These are phyloP conservation scores for Axilococcus clingmanii DNA, from an alignment of 139 green algal species.

Conservation along the genomic window DNA sequence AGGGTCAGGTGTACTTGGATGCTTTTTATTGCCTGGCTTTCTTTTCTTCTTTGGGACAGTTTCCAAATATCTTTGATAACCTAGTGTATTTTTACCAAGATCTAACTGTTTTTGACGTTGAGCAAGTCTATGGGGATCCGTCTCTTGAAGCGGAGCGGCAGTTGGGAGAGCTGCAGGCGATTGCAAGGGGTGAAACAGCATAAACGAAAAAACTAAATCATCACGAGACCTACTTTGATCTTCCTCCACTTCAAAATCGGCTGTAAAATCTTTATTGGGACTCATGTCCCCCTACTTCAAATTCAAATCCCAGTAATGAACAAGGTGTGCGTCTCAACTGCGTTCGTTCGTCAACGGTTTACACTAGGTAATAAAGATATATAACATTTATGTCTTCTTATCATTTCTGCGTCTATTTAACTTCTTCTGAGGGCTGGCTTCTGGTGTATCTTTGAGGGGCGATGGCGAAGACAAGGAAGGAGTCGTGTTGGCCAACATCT, in stretches of 20 bases:
- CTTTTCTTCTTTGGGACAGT: constrained; percentile 35
- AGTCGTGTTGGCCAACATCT: constrained; percentile 1
- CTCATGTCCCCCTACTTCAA: too few species aligned
- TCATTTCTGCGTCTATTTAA: too few species aligned
- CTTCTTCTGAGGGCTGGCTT: too few species aligned
- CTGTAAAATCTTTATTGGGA: constrained; percentile 12
- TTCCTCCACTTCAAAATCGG: constrained; percentile 24
- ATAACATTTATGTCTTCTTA: too few species aligned
- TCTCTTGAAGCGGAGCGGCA: constrained; percentile 14
- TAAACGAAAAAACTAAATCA: too few species aligned
- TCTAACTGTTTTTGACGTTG: constrained; percentile 87
- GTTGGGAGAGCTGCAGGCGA: constrained; percentile 1
- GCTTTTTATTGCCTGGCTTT: not conserved
- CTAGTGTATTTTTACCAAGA: constrained; percentile 84
- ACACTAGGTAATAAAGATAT: too few species aligned
- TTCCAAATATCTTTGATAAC: constrained; percentile 65
- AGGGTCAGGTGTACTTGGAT: constrained; percentile 52
- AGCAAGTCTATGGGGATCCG: constrained; percentile 33
- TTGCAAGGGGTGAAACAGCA: too few species aligned
- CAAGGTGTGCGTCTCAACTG: too few species aligned
- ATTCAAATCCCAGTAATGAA: too few species aligned
- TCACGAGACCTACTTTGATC: too few species aligned
- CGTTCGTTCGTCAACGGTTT: too few species aligned
- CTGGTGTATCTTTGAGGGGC: too few species aligned
- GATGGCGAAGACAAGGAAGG: constrained; percentile 8